Conservation (phyloP, 495 filamentous ascomycete genomes). For the Hypoxylon lienhwacheense region DNA sequence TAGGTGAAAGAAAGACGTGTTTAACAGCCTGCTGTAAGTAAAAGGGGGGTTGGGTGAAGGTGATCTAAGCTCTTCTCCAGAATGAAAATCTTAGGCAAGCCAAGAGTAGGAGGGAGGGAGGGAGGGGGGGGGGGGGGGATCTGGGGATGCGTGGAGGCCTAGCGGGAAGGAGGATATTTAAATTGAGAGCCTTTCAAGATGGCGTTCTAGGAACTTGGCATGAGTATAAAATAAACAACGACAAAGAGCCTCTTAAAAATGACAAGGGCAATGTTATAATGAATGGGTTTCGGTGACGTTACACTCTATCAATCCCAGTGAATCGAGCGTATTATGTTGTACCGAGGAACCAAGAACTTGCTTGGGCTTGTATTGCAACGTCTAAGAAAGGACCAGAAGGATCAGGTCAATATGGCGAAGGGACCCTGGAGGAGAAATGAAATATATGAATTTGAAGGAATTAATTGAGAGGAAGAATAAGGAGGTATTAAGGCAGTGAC, state of each 20-base stretch:
- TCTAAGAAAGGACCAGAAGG: conserved; percentile 20
- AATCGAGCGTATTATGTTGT: no score
- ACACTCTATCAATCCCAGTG: conserved; percentile 4
- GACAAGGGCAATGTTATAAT: conserved; percentile 21
- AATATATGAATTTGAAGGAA: conserved; percentile 30
- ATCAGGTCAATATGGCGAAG: conserved; percentile 7
- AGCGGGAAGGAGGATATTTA: conserved; percentile 13
- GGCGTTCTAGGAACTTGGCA: not conserved
- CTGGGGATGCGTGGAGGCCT: conserved; percentile 4
- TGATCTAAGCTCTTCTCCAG: conserved; percentile 1
- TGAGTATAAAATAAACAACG: conserved; percentile 4
- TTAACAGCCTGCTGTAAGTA: conserved; percentile 35
- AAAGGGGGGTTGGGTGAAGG: not conserved
- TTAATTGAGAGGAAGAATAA: conserved; percentile 18
- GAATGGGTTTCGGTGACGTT: conserved; percentile 22
- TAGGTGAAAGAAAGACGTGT: conserved; percentile 19
- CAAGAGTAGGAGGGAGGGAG: no score
- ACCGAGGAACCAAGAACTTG: conserved; percentile 5
- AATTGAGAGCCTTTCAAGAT: conserved; percentile 1
- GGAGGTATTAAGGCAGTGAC: no score
- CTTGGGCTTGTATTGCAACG: conserved; percentile 4
- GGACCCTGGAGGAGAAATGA: conserved; percentile 6
- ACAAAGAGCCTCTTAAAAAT: conserved; percentile 17
- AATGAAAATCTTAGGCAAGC: conserved; percentile 2
- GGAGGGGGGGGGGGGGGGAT: no score